Conservation (phyloP, 345 rosid species). For the Eucalyptus albens region DNA sequence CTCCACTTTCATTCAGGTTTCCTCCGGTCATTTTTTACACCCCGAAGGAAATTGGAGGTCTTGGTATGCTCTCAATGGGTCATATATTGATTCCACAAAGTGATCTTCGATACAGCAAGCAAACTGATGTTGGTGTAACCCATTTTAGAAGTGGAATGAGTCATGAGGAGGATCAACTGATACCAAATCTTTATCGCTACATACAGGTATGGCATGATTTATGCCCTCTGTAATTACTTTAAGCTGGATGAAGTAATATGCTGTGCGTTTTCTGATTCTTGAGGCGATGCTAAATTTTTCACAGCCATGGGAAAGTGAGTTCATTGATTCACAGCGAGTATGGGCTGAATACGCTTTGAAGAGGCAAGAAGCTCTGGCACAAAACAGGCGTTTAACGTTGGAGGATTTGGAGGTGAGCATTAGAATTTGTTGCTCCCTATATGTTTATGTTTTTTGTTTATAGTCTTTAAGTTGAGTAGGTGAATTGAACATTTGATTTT, state of each 20-base stretch:
- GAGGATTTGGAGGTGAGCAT: constrained; percentile 91
- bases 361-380: constrained; percentile 99
- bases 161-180: constrained; percentile 98
- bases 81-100: constrained; percentile 99
- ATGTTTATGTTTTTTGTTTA: background rate
- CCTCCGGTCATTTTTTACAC: constrained; percentile 99
- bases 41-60: constrained; percentile 99
- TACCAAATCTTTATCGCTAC: constrained; percentile 97
- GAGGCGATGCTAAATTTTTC: background rate
- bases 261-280: background rate
- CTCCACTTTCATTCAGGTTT: constrained; percentile 36
- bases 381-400: constrained; percentile 92
- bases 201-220: constrained; percentile 45
- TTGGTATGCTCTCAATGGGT: constrained; percentile 99
- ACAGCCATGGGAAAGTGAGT: constrained; percentile 99
- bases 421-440: background rate
- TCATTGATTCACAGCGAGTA: constrained; percentile 96
- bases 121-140: constrained; percentile 98
- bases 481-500: background rate
- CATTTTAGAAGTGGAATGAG: constrained; percentile 99
- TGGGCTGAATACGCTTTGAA: constrained; percentile 99
- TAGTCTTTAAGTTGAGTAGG: background rate
- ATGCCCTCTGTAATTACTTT: background rate
- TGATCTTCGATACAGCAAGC: constrained; percentile 98
- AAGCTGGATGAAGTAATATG: background rate